Conservation (phyloP, 2,329 filamentous ascomycete genomes). For the Colletotrichum endophyticum region DNA sequence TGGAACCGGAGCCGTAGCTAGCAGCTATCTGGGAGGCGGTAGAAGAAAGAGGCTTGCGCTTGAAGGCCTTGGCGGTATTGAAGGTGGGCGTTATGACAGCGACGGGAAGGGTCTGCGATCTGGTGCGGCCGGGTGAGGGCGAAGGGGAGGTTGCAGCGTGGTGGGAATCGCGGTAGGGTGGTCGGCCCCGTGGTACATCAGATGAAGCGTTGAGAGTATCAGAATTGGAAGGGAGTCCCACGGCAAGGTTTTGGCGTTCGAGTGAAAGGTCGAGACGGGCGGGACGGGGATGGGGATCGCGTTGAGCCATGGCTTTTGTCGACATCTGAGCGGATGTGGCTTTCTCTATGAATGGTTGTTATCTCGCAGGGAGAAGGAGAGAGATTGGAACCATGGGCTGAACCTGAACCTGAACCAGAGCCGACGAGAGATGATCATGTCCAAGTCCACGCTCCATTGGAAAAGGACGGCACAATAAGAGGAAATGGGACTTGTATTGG, state of each 20-base stretch:
- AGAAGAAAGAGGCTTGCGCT: constrained; percentile 65
- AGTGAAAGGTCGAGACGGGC: constrained; percentile 12
- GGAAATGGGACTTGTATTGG: constrained; percentile 14
- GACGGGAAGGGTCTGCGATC: constrained; percentile 21
- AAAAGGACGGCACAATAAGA: constrained; percentile 7
- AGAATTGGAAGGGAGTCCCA: constrained; percentile 18
- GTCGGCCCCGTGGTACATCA: constrained; percentile 10
- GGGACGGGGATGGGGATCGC: constrained; percentile 17
- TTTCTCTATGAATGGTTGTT: constrained; percentile 15
- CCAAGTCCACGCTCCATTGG: constrained; percentile 12
- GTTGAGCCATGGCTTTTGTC: constrained; percentile 18
- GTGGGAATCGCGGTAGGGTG: constrained; percentile 17
- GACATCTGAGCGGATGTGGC: constrained; percentile 18
- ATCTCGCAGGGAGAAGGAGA: constrained; percentile 2
- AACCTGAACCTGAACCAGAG: not conserved
- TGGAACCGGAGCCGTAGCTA: constrained; percentile 46
- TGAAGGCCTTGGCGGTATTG: constrained; percentile 40
- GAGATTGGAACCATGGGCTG: not conserved
- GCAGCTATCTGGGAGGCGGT: constrained; percentile 57
- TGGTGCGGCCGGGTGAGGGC: constrained; percentile 21
- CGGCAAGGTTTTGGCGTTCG: constrained; percentile 12
- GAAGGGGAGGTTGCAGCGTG: constrained; percentile 23
- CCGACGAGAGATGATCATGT: not conserved
- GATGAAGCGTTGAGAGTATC: constrained; percentile 24
- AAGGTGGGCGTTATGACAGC: constrained; percentile 7